Evolutionary conservation across 106 monocot species (phyloP).

Genomic region (Cymbidium sinense): DNA sequence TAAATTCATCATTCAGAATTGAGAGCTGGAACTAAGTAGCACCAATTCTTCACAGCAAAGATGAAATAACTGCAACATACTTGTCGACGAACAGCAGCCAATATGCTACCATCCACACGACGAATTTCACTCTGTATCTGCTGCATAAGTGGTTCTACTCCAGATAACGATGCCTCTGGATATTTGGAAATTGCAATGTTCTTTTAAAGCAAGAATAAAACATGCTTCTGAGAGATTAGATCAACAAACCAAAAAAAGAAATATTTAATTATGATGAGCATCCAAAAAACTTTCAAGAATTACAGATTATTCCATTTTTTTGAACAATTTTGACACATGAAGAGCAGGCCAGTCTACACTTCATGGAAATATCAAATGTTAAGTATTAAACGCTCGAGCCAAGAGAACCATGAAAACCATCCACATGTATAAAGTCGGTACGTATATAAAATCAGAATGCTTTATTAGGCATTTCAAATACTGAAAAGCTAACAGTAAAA

Average conservation of each 20-base stretch:
- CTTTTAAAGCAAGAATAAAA: not conserved
- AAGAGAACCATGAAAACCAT: not conserved
- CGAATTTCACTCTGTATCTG: slow-evolving; percentile 98
- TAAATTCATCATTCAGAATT: slow-evolving; percentile 57
- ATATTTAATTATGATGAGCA: not conserved
- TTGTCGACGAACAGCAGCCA: slow-evolving; percentile 94
- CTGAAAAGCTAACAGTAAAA: not conserved
- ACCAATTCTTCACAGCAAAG: not conserved
- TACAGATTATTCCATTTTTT: not conserved
- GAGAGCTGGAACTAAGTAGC: not conserved
- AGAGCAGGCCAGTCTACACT: not conserved
- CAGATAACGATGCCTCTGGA: slow-evolving; percentile 91
- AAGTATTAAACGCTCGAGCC: not conserved
- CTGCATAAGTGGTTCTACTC: slow-evolving; percentile 98
- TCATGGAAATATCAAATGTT: slow-evolving; percentile 1
- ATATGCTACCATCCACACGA: slow-evolving; percentile 85
- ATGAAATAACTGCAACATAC: slow-evolving; percentile 22
- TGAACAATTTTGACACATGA: not conserved
- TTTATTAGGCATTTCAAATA: not conserved
- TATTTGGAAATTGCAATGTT: not conserved
- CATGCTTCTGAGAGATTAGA: not conserved
- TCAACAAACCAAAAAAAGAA: not conserved
- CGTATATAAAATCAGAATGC: not conserved
- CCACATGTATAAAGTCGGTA: not conserved
- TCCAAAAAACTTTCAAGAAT: not conserved